Conservation (phyloP, 2,329 filamentous ascomycete species). For the Ophiostoma himal-ulmi region DNA sequence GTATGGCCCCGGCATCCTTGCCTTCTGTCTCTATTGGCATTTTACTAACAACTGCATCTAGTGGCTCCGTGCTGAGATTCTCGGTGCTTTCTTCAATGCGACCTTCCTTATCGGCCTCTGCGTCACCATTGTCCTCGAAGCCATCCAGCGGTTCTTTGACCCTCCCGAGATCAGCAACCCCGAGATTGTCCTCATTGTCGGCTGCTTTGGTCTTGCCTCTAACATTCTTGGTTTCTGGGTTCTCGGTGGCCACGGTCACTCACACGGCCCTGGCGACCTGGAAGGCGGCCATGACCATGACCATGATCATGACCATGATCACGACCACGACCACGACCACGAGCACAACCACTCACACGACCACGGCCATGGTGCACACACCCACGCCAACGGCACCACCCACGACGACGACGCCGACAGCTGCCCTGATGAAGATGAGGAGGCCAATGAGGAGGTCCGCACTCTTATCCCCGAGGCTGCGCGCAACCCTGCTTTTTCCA, state of each 20-base stretch:
- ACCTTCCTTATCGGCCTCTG: conserved; percentile 96
- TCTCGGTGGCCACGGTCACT: conserved; percentile 88
- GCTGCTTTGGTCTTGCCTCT: conserved; percentile 75
- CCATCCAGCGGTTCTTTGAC: conserved; percentile 84
- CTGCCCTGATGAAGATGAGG: conserved; percentile 50
- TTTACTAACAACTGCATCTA: conserved; percentile 33
- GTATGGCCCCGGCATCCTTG: conserved; percentile 43
- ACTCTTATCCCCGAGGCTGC: conserved; percentile 33
- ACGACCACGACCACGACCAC: conserved; percentile 32
- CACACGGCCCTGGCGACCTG: conserved; percentile 56
- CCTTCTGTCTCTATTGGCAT: not conserved
- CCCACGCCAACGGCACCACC: conserved; percentile 30
- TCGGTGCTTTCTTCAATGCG: conserved; percentile 93
- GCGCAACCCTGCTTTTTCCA: conserved; percentile 39
- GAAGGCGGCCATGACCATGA: conserved; percentile 35
- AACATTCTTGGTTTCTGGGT: conserved; percentile 86
- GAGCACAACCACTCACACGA: conserved; percentile 29
- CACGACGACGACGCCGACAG: conserved; percentile 26
- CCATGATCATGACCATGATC: conserved; percentile 39
- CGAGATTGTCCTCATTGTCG: conserved; percentile 81
- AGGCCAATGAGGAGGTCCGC: conserved; percentile 32
- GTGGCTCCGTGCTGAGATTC: conserved; percentile 96
- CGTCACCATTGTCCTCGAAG: conserved; percentile 92
- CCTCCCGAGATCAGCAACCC: conserved; percentile 83
- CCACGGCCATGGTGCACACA: conserved; percentile 28